phyloP scores from a whole-genome alignment of 306 rosid species.

The Cucumis melo region DNA sequence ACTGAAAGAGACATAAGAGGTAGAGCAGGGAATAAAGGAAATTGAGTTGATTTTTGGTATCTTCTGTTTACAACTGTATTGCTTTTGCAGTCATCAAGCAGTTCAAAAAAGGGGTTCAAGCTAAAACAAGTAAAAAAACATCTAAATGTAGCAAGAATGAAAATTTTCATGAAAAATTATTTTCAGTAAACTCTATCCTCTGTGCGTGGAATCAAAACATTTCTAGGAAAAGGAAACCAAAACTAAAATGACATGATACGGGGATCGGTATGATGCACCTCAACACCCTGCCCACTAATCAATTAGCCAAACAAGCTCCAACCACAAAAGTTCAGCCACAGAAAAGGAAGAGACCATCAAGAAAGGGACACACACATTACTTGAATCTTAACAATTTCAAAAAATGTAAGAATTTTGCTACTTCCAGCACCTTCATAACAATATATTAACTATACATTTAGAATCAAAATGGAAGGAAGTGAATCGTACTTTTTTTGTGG shows the following conservation, averaged over 20 bases:
- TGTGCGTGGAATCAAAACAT: constrained; percentile 92
- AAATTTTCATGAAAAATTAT: not conserved
- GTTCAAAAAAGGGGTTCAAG: not conserved
- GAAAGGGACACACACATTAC: not conserved
- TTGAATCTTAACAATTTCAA: not conserved
- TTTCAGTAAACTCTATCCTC: constrained; percentile 34
- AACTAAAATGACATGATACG: too few species aligned
- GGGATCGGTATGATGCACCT: too few species aligned
- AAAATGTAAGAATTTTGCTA: not conserved
- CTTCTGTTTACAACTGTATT: not conserved
- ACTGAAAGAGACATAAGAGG: not conserved
- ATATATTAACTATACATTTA: not conserved
- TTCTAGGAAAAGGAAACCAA: constrained; percentile 75
- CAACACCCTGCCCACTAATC: too few species aligned
- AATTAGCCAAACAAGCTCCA: too few species aligned
- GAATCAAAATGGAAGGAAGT: not conserved
- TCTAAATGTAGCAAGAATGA: not conserved
- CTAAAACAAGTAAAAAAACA: not conserved
- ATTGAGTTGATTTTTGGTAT: not conserved
- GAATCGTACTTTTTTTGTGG: constrained; percentile 64
- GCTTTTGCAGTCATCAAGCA: not conserved
- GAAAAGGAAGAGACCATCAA: constrained; percentile 8
- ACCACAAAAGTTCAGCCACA: too few species aligned
- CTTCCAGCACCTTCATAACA: not conserved
- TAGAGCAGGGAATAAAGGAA: not conserved